These are phyloP conservation scores for Xylaria castorea DNA, from an alignment of 495 filamentous ascomycete genomes.

Conservation along the genomic window DNA sequence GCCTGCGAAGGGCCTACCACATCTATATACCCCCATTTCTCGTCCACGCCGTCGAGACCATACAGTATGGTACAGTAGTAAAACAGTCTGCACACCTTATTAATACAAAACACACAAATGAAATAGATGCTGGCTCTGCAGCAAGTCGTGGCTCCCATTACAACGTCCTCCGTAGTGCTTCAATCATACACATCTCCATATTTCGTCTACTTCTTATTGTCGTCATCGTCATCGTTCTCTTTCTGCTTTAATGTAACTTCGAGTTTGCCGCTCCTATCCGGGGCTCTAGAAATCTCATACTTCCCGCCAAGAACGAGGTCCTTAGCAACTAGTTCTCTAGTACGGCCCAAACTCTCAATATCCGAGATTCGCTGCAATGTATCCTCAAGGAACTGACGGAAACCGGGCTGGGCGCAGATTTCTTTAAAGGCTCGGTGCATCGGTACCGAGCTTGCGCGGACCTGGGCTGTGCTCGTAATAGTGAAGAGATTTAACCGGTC, in stretches of 20 bases:
- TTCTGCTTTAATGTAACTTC: slow-evolving; percentile 40
- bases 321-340: slow-evolving; percentile 90
- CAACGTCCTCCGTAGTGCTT: background rate
- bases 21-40: background rate
- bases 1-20: slow-evolving; percentile 5
- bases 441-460: slow-evolving; percentile 91
- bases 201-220: slow-evolving; percentile 24
- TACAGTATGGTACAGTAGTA: slow-evolving; percentile 14
- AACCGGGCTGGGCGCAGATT: slow-evolving; percentile 74
- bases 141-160: background rate
- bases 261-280: slow-evolving; percentile 35
- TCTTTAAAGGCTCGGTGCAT: slow-evolving; percentile 93
- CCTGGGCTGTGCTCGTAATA: slow-evolving; percentile 85
- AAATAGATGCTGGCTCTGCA: slow-evolving; percentile 14
- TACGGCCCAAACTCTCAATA: slow-evolving; percentile 92
- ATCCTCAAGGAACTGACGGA: slow-evolving; percentile 79
- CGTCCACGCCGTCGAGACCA: background rate
- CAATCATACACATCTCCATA: background rate
- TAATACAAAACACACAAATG: slow-evolving; percentile 22
- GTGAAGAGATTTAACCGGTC: slow-evolving; percentile 96
- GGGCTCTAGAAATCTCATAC: slow-evolving; percentile 68
- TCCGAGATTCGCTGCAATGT: slow-evolving; percentile 84
- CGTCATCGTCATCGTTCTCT: slow-evolving; percentile 37
- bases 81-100: background rate
- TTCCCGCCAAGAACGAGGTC: slow-evolving; percentile 73